These are phyloP conservation scores for Coccomyxa sp. DNA, from an alignment of 139 green algal species.

Conservation along the genomic window DNA sequence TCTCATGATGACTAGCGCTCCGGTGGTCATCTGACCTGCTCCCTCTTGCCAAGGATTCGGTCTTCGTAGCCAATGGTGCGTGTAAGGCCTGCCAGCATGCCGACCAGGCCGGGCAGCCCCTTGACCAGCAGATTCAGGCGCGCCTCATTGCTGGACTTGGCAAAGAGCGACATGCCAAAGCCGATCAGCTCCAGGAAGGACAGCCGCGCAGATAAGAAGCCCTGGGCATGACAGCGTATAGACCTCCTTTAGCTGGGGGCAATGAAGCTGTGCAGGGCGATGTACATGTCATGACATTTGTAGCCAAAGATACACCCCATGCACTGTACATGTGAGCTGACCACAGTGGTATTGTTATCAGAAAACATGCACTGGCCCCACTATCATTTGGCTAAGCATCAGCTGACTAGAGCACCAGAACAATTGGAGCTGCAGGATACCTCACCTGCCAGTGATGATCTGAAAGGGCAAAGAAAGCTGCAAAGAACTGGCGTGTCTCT, in stretches of 20 bases:
- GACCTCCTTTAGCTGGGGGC: no score
- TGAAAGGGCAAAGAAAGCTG: conserved; percentile 90
- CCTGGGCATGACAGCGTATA: conserved; percentile 11
- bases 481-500: conserved; percentile 91
- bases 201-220: conserved; percentile 88
- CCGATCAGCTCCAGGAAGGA: conserved; percentile 73
- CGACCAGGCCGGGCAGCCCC: conserved; percentile 62
- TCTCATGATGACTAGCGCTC: no score
- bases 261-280: not conserved
- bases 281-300: no score
- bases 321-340: no score
- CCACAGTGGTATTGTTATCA: no score
- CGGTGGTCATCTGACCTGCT: not conserved
- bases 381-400: no score
- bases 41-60: not conserved
- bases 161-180: conserved; percentile 88
- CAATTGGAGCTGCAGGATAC: no score
- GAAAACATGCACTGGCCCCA: no score
- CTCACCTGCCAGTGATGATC: conserved; percentile 83
- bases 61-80: conserved; percentile 8
- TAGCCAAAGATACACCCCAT: no score
- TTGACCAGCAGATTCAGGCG: conserved; percentile 65
- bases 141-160: conserved; percentile 57
- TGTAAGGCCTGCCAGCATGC: conserved; percentile 54
- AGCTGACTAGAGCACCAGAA: no score